phyloP scores from a whole-genome alignment of 2,329 filamentous ascomycete genomes.

The Triangularia verruculosa region DNA sequence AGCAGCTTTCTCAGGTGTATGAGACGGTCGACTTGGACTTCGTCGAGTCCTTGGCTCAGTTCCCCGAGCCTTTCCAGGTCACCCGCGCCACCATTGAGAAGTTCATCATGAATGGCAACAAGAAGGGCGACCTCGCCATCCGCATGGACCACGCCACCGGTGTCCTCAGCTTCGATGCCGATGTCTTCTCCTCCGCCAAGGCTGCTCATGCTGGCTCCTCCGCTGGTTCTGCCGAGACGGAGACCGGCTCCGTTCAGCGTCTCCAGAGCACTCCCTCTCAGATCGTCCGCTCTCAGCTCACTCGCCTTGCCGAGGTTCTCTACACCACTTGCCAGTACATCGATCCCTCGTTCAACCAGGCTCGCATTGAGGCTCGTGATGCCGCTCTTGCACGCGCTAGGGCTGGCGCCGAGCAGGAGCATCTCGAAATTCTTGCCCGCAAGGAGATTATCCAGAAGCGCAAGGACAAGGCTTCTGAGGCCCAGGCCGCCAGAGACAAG shows the following conservation, averaged over 20 bases:
- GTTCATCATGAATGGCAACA: conserved; percentile 99
- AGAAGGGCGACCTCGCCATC: conserved; percentile 97
- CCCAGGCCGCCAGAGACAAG: conserved; percentile 82
- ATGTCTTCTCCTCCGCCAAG: conserved; percentile 97
- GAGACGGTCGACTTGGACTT: conserved; percentile 95
- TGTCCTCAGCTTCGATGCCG: conserved; percentile 93
- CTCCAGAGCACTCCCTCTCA: conserved; percentile 97
- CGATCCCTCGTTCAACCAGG: conserved; percentile 82
- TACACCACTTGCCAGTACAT: conserved; percentile 96
- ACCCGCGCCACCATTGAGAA: conserved; percentile 91
- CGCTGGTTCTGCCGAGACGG: conserved; percentile 82
- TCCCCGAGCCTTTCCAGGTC: conserved; percentile 95
- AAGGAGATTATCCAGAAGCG: conserved; percentile 93
- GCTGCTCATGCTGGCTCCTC: conserved; percentile 80
- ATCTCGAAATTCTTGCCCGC: conserved; percentile 77
- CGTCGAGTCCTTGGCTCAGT: conserved; percentile 88
- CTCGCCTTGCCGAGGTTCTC: conserved; percentile 84
- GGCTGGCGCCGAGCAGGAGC: conserved; percentile 88
- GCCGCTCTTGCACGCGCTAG: conserved; percentile 77
- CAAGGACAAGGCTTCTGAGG: conserved; percentile 91
- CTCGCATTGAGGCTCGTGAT: conserved; percentile 73
- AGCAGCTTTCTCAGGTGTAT: conserved; percentile 98
- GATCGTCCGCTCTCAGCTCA: conserved; percentile 93
- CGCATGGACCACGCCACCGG: conserved; percentile 94
- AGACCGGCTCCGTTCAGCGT: conserved; percentile 82